Evolutionary conservation across 179 eudicot genomes (phyloP).

Genomic region (Heliamphora pulchella): DNA sequence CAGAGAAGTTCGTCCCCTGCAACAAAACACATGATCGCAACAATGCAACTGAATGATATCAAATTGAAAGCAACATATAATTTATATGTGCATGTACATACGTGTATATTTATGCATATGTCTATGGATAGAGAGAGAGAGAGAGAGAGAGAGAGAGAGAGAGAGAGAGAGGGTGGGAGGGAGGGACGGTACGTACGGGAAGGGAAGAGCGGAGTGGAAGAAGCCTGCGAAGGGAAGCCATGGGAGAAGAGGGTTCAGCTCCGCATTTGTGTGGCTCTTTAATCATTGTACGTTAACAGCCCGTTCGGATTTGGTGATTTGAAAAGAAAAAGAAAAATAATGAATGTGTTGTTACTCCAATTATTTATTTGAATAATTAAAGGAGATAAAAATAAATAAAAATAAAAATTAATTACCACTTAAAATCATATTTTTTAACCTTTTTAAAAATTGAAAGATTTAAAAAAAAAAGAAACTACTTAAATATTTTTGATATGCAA

Average conservation of each 20-base stretch:
- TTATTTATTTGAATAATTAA: too few species aligned
- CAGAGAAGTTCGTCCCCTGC: constrained; percentile 17
- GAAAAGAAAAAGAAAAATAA: too few species aligned
- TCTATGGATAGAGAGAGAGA: neutral
- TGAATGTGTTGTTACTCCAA: too few species aligned
- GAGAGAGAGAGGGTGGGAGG: neutral
- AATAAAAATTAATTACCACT: too few species aligned
- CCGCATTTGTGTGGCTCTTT: neutral
- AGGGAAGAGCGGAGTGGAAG: constrained; percentile 30
- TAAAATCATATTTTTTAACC: too few species aligned
- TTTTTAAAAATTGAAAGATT: too few species aligned
- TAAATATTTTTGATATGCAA: too few species aligned
- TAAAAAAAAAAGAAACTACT: too few species aligned
- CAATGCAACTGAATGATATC: neutral
- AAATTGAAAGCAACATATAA: neutral
- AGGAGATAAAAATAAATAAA: too few species aligned
- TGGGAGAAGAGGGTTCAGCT: constrained; percentile 18
- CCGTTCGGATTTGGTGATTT: too few species aligned
- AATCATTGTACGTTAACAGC: too few species aligned
- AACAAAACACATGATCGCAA: constrained; percentile 3
- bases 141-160: neutral
- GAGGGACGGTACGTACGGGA: constrained; percentile 7
- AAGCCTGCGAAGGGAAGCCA: constrained; percentile 39
- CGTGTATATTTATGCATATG: neutral
- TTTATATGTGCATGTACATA: neutral